Conservation (phyloP, 139 green algal species). For the Bryopsis sp. region DNA sequence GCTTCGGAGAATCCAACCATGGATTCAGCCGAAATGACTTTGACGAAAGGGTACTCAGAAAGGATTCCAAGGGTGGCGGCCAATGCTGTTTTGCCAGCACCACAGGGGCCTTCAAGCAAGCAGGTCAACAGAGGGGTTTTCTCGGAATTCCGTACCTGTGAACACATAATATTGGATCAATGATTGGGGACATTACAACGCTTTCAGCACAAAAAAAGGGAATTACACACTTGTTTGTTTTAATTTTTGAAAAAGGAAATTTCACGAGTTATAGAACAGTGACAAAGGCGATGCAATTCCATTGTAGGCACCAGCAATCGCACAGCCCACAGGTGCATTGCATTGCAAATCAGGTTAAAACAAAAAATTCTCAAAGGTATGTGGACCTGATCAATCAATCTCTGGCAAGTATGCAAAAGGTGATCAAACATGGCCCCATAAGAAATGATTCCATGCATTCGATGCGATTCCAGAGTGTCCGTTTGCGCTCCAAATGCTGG, state of each 20-base stretch:
- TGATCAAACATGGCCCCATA: conserved; percentile 70
- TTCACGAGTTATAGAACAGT: no score
- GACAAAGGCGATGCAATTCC: no score
- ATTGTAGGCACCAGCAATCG: no score
- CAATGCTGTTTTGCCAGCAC: conserved; percentile 90
- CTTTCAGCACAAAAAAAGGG: no score
- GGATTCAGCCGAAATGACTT: conserved; percentile 69
- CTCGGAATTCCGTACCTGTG: conserved; percentile 59
- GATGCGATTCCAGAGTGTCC: conserved; percentile 72
- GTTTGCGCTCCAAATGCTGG: conserved; percentile 87
- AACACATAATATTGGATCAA: no score
- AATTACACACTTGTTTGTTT: no score
- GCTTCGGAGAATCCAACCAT: conserved; percentile 85
- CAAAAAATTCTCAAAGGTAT: no score
- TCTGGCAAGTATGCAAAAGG: conserved; percentile 46
- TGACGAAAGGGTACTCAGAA: conserved; percentile 88
- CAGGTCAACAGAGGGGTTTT: conserved; percentile 81
- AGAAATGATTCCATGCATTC: conserved; percentile 83
- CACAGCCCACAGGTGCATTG: no score
- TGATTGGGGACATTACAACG: no score
- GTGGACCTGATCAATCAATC: conserved; percentile 33
- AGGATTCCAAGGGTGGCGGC: conserved; percentile 79
- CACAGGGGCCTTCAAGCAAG: conserved; percentile 75
- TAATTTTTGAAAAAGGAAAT: no score
- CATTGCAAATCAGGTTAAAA: no score